Conservation (phyloP, 331 rosid genomes). For the Quercus lobata region DNA sequence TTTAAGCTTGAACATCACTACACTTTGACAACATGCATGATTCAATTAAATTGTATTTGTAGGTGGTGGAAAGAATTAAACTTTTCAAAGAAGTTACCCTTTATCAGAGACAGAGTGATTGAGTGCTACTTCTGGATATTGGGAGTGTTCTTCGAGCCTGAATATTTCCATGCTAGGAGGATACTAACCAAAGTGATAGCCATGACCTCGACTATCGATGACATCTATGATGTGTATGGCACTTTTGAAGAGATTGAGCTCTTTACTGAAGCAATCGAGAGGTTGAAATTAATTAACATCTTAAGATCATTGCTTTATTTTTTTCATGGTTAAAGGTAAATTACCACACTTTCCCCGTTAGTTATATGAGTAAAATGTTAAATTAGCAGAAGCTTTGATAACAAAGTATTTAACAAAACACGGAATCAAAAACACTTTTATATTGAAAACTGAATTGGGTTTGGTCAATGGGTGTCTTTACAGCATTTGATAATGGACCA, state of each 20-base stretch:
- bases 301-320: neutral
- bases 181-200: conserved; percentile 17
- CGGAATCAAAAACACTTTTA: no score
- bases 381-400: no score
- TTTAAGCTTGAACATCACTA: neutral
- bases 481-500: no score
- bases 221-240: conserved; percentile 30
- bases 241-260: conserved; percentile 31
- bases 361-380: no score
- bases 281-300: neutral
- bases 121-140: conserved; percentile 31
- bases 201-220: conserved; percentile 13
- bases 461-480: no score
- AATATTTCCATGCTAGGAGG: conserved; percentile 14
- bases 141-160: conserved; percentile 29
- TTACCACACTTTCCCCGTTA: no score
- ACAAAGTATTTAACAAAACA: no score
- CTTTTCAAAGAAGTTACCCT: conserved; percentile 25
- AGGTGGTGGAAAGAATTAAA: conserved; percentile 52
- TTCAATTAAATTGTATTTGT: neutral
- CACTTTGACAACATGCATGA: neutral
- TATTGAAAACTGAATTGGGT: no score
- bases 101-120: conserved; percentile 29
- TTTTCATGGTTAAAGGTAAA: neutral
- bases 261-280: conserved; percentile 32